Evolutionary conservation across 257 asterid species (phyloP).

Genomic region (Cinchona pubescens): DNA sequence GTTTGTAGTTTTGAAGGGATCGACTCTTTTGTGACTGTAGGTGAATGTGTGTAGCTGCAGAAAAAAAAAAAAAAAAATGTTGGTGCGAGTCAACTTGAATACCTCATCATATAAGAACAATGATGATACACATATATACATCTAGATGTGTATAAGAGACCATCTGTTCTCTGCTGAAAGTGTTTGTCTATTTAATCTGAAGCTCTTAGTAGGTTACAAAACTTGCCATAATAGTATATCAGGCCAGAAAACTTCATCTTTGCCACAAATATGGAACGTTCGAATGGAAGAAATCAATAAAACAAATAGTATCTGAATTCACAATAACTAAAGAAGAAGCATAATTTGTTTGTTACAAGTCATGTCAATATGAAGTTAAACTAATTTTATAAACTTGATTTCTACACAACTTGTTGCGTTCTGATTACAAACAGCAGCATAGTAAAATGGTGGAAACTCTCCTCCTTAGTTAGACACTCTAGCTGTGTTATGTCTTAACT

Average conservation of each 20-base stretch:
- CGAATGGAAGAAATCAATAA: not conserved
- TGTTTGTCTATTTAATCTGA: not conserved
- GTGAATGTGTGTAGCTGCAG: not conserved
- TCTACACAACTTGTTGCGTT: not conserved
- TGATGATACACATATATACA: not conserved
- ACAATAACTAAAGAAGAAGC: not conserved
- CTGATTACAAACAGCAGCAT: slow-evolving; percentile 7
- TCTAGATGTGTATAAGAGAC: no score
- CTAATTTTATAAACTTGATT: not conserved
- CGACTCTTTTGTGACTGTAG: not conserved
- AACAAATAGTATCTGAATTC: not conserved
- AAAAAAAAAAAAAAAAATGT: not conserved
- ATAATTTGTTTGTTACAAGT: not conserved
- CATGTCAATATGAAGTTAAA: not conserved
- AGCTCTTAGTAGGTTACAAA: not conserved
- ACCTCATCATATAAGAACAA: not conserved
- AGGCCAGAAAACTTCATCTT: no score
- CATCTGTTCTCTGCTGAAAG: not conserved
- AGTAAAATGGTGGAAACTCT: not conserved
- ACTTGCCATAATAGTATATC: no score
- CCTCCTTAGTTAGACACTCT: not conserved
- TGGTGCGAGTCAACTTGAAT: not conserved
- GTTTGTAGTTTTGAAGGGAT: not conserved
- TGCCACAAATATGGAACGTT: not conserved
- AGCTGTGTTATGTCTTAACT: not conserved